A percentile compares a stretch with the other conserved stretches of the same genome.
Conservation (phyloP, 495 filamentous ascomycete species). For the Neurospora sp. region DNA sequence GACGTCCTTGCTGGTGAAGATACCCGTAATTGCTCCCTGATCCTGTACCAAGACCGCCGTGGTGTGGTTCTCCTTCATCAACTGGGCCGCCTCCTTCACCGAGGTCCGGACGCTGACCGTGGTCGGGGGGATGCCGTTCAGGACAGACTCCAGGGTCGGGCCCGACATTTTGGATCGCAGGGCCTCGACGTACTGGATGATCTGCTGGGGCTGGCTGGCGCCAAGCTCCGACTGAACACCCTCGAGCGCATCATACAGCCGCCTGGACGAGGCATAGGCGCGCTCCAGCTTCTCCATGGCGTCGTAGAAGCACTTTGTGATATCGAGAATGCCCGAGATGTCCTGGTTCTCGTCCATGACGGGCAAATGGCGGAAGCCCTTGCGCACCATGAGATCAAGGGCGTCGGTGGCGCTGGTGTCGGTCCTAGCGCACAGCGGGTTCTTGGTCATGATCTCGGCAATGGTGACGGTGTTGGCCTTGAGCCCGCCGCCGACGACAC, state of each 20-base stretch:
- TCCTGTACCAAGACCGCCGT: conserved; percentile 95
- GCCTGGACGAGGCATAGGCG: conserved; percentile 90
- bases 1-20: conserved; percentile 99
- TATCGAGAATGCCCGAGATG: conserved; percentile 95
- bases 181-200: conserved; percentile 97
- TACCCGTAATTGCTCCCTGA: conserved; percentile 93
- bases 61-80: conserved; percentile 98
- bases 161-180: conserved; percentile 95
- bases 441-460: conserved; percentile 99
- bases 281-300: conserved; percentile 99
- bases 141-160: conserved; percentile 86
- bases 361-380: conserved; percentile 93
- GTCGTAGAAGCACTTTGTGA: conserved; percentile 99
- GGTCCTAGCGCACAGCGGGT: conserved; percentile 91
- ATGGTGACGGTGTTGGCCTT: conserved; percentile 87
- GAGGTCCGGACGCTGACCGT: conserved; percentile 93
- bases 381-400: conserved; percentile 93
- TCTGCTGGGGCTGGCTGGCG: conserved; percentile 92
- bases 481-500: conserved; percentile 87
- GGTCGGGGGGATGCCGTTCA: conserved; percentile 82
- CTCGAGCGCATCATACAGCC: conserved; percentile 93
- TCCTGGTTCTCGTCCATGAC: conserved; percentile 99
- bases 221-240: conserved; percentile 98
- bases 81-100: conserved; percentile 82
- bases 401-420: conserved; percentile 98